Conservation (phyloP, 1,139 yeast species). For the Nakaseomyces bracarensis region DNA sequence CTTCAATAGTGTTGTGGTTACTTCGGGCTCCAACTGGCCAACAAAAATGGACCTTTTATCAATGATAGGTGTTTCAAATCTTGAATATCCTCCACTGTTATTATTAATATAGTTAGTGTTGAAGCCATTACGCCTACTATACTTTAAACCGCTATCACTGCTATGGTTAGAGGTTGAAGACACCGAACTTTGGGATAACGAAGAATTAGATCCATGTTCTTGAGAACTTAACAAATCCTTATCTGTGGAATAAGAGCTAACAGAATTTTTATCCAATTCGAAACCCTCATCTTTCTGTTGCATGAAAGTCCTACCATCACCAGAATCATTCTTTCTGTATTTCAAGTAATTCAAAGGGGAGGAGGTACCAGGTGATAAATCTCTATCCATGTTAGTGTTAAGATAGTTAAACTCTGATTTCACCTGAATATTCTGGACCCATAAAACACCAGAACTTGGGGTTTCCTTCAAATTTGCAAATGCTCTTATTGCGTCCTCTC, state of each 20-base stretch:
- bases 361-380: not conserved
- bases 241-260: not conserved
- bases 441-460: slow-evolving; percentile 51
- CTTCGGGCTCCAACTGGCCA: slow-evolving; percentile 55
- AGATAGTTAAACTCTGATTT: slow-evolving; percentile 28
- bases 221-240: not conserved
- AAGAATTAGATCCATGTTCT: not conserved
- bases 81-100: not conserved
- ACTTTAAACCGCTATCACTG: slow-evolving; percentile 1
- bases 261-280: not conserved
- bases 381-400: slow-evolving; percentile 5
- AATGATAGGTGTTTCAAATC: slow-evolving; percentile 29
- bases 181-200: not conserved
- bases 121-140: not conserved
- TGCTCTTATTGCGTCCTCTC: slow-evolving; percentile 88
- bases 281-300: not conserved
- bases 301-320: not conserved
- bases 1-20: slow-evolving; percentile 46
- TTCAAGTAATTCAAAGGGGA: not conserved
- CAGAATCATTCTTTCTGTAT: not conserved
- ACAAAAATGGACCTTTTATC: slow-evolving; percentile 70
- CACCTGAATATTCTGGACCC: slow-evolving; percentile 76
- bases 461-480: slow-evolving; percentile 59
- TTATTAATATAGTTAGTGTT: not conserved
- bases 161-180: not conserved